Base-by-base conservation (phyloP, 805 yeast species). In the Sugiyamaella smithiae region DNA sequence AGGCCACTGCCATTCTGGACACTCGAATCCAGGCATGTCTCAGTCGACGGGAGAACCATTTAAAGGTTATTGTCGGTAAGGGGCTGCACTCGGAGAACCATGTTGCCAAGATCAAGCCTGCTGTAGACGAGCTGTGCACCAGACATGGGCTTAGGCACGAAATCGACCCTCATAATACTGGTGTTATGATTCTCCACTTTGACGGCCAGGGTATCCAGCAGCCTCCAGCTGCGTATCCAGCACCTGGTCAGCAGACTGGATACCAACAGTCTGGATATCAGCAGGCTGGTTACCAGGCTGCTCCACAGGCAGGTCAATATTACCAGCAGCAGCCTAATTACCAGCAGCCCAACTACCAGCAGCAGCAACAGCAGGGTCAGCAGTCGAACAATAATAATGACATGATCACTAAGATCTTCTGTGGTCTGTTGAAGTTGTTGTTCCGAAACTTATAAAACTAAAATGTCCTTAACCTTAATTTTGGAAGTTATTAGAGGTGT, bases 61-160 rank as follows among this genome's bases (percentile, higher is more conserved):
- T 91, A 38, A 78, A 81, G 54, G 93, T 88, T 29, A 90, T 91
- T 64, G 97, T 89, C 7, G 98, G 98, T 7, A 91, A 91, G 67
- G 98, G 97, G 5, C 62, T 81, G 36, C 98, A 90, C 64, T 87
- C 96, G 0, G 73, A 76, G 46, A 73, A 81, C 56, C 95, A 95
- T 11, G 78, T 88, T 45, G 90, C 96, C 36, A 90, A 89, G 66
- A 68, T 91, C 57, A 86, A 84, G 65, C 97, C 97, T 1, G 97
- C 97, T 0, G 80, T 89, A 16, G 93, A 88, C 61, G 76, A 79
- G 43, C 67, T 88, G 61, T 88, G 97, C 66, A 62, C 69, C 28
- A 85, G 87, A 57, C 78, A 84, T 37, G 70, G 78, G 22, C 74
- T 90, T 55, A 75, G 67, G 24, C 78, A 77, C 54, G 72, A 78